Base-by-base conservation (phyloP, 2,329 filamentous ascomycete genomes). In the Chaetothyriales sp. region DNA sequence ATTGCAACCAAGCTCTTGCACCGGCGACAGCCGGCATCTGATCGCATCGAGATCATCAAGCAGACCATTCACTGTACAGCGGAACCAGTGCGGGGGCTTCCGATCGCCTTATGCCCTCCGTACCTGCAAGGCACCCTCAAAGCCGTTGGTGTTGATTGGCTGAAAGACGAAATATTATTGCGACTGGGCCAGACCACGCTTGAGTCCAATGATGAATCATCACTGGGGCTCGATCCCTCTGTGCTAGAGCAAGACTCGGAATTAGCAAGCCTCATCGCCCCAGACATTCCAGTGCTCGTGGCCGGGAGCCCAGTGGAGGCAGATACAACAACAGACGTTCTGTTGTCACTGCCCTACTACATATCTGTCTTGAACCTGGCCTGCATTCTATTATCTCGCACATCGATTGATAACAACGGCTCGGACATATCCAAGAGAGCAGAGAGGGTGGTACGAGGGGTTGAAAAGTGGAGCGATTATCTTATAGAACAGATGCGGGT, bases 131-230 rank as follows among this genome's bases (percentile, higher is more conserved):
- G 53, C 3, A 46, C 44, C 3, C 51, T 61, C 52, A 59, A 57
- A 44, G 52, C 56, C 19, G 51, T 61, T 7, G 57, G 56, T n/a
- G 53, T 57, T n/a, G 55, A 59, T 20, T 61, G 59, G 59, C 47
- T 61, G 46, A 61, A 60, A 46, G 53, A 53, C 22, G 57, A 60
- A 39, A 52, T 60, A 43, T 43, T 48, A 9, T 7, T 53, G 43
- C 22, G 9, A 18, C n/a, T 26, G 18, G 26, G 10, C 36, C n/a
- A 43, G 28, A 43, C 4, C 36, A 18, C 44, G 42, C 20, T 2
- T n/a, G 18, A 26, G 22, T 39, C 39, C 19, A 10, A 45, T 46
- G 15, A 20, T 8, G 5, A n/a, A n/a, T n/a, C 18, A 42, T 9
- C 20, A 10, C 9, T 20, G 8, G 45, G 49, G 6, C 36, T 51